Conservation (phyloP, 495 filamentous ascomycete species). For the Clohesyomyces aquaticus region DNA sequence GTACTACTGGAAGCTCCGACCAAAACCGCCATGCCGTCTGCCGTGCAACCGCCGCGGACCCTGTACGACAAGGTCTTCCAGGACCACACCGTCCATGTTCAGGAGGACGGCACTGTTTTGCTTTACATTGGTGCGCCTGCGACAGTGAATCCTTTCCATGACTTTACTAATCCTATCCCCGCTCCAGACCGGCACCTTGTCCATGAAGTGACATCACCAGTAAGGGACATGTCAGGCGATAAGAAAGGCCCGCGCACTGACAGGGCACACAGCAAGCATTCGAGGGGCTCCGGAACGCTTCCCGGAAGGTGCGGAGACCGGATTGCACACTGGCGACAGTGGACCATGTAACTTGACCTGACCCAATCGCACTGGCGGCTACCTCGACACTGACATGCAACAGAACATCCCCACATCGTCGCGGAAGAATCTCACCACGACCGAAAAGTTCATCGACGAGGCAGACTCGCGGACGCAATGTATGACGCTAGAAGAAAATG, state of each 20-base stretch:
- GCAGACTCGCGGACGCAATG: constrained; percentile 92
- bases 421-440: constrained; percentile 85
- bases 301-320: constrained; percentile 83
- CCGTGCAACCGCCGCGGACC: constrained; percentile 76
- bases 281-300: constrained; percentile 87
- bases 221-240: constrained; percentile 41
- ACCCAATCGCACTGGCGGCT: neutral
- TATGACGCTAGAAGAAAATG: constrained; percentile 93
- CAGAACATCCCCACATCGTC: constrained; percentile 92
- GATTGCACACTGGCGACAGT: constrained; percentile 97
- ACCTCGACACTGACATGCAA: constrained; percentile 32
- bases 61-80: constrained; percentile 98
- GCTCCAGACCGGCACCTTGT: constrained; percentile 83
- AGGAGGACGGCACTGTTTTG: constrained; percentile 86
- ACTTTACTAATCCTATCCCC: constrained; percentile 5
- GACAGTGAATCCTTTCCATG: constrained; percentile 22
- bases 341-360: constrained; percentile 76
- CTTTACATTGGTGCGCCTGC: constrained; percentile 78
- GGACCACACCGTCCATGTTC: constrained; percentile 90
- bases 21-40: constrained; percentile 69
- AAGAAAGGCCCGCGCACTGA: constrained; percentile 32
- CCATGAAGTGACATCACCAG: constrained; percentile 96
- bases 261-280: constrained; percentile 77
- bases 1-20: constrained; percentile 18
- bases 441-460: constrained; percentile 85